Percentiles rank a stretch among this genome's conserved stretches.
These are phyloP conservation scores for Eucalyptus cloeziana DNA, from an alignment of 345 rosid species.

Conservation along the genomic window DNA sequence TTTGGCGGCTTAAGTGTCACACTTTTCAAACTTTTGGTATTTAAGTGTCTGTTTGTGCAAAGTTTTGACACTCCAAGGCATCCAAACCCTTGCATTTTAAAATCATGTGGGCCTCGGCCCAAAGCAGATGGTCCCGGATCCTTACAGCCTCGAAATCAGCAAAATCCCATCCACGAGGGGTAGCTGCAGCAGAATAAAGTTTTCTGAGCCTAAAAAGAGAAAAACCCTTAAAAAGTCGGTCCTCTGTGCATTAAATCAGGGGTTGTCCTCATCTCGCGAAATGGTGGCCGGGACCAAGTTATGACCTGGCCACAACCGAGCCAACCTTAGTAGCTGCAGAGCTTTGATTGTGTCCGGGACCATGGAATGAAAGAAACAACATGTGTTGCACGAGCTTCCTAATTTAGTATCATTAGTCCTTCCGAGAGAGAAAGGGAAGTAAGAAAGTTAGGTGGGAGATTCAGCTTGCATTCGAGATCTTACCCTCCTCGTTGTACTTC, in stretches of 20 bases:
- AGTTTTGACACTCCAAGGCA: too few relatives aligned
- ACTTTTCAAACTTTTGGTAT: too few relatives aligned
- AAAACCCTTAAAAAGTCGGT: not conserved
- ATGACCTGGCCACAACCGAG: not conserved
- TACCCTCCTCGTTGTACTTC: not conserved
- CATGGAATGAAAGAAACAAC: not conserved
- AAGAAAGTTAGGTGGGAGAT: not conserved
- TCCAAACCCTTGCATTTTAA: too few relatives aligned
- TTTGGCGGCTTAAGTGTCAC: too few relatives aligned
- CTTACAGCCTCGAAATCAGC: not conserved
- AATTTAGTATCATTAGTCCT: not conserved
- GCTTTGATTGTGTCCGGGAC: not conserved
- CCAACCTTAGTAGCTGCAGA: not conserved
- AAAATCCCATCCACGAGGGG: not conserved
- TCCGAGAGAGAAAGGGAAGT: not conserved
- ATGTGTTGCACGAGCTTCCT: not conserved
- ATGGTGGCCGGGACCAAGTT: not conserved
- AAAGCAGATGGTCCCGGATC: too few relatives aligned
- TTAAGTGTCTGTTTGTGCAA: too few relatives aligned
- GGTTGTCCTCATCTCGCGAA: not conserved
- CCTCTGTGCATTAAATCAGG: not conserved
- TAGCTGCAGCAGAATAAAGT: not conserved
- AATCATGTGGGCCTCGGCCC: too few relatives aligned
- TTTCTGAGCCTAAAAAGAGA: not conserved
- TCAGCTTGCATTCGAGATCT: not conserved